Evolutionary conservation across 805 yeast genomes (phyloP), one percentile per base, ranked within the genome.

Genomic region (Torulaspora delbrueckii): DNA sequence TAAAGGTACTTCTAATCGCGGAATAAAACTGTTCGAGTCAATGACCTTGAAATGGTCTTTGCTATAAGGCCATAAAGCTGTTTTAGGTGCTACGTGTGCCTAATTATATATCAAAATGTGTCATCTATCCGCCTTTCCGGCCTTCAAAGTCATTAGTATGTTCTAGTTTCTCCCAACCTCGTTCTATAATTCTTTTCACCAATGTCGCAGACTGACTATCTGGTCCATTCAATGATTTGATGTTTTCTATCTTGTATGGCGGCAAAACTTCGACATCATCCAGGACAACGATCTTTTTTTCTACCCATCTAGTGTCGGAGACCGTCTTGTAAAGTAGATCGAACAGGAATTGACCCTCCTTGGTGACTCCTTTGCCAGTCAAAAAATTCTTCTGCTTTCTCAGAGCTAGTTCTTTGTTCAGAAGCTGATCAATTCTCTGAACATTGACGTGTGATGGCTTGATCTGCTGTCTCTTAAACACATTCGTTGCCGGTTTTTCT

Each of bases 1-100:
- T 46, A 73, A 74, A 51, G 95, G 93, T 1, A 73, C 80, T 1
- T 56, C 58, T n/a, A 69, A 68, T 37, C 75, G 73, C 51, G 89
- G 89, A 0, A 45, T 67, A 3, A 68, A 70, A 49, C 53, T 75
- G 8, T 82, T 84, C 54, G 81, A 80, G n/a, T 43, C 64, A 8
- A 54, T 81, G 5, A 72, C 70, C 41, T 56, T 78, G 8, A 60
- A 57, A 14, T 60, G 61, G 64, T 40, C 47, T 8, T 23, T 47
- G 14, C 5, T 34, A n/a, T 46, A 19, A 33, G 14, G n/a, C 13
- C 26, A 22, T 19, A n/a, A 8, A 13, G 12, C 31, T 9, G 27
- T 36, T 24, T 12, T 12, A 23, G 14, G 16, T 35, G 12, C 13
- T 30, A 32, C 35, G 18, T 38, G 31, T 8, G 24, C 13, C 31